Evolutionary conservation across 768 basidiomycete species (phyloP).

Genomic region (Pisolithus marmoratus): DNA sequence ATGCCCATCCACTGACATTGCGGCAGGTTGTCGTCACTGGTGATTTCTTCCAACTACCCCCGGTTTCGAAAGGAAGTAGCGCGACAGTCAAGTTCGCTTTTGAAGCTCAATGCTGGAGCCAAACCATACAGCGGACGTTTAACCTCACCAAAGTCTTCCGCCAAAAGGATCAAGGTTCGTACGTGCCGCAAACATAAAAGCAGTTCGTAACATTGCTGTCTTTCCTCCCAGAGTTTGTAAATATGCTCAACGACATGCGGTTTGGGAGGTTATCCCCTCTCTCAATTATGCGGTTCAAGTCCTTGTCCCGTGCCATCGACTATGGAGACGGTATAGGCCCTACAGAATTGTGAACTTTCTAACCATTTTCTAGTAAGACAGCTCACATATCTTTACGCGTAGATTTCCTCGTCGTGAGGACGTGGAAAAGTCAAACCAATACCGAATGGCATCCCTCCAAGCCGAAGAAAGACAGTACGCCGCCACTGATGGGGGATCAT

Average conservation of each 20-base stretch:
- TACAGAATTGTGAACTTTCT: constrained; percentile 76
- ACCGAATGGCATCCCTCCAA: constrained; percentile 56
- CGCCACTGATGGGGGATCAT: constrained; percentile 59
- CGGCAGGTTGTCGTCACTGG: constrained; percentile 83
- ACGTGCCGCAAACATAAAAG: neutral
- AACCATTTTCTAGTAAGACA: neutral
- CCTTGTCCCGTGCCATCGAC: constrained; percentile 60
- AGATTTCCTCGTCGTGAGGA: constrained; percentile 92
- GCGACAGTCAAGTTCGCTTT: constrained; percentile 79
- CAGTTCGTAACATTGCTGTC: constrained; percentile 1
- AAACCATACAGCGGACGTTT: constrained; percentile 73
- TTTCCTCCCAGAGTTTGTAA: constrained; percentile 64
- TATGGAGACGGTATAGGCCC: constrained; percentile 82
- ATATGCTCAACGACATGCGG: constrained; percentile 99
- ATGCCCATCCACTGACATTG: neutral
- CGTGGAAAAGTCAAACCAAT: constrained; percentile 78
- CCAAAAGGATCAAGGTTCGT: constrained; percentile 82
- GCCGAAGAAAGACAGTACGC: constrained; percentile 48
- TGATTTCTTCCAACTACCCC: constrained; percentile 98
- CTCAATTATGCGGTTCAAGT: constrained; percentile 68
- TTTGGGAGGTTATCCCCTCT: constrained; percentile 64
- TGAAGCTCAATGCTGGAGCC: constrained; percentile 75
- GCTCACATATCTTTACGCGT: constrained; percentile 2
- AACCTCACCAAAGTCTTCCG: constrained; percentile 95
- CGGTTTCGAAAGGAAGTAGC: constrained; percentile 61